phyloP scores from a whole-genome alignment of 2,329 filamentous ascomycete genomes.

The Pseudocercospora crystallina region DNA sequence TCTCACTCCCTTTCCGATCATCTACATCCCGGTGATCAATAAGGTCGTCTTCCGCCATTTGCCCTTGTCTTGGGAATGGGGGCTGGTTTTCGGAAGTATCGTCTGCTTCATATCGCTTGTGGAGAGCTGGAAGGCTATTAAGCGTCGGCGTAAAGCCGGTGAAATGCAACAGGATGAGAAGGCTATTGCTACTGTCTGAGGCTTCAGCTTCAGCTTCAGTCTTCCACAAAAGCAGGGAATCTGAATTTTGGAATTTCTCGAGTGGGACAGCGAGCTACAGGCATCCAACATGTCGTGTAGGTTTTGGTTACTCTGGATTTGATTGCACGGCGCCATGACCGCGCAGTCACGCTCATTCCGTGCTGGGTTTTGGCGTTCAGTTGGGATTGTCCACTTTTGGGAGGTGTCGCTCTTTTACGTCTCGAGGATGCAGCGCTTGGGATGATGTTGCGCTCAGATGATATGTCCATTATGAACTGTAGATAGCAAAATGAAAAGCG shows the following conservation, averaged over 20 bases:
- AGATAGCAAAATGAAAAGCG: neutral
- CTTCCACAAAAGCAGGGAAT: too few species aligned
- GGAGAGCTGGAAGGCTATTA: constrained; percentile 48
- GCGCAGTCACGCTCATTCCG: neutral
- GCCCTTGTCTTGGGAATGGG: constrained; percentile 49
- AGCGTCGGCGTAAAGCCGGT: constrained; percentile 31
- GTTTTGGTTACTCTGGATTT: neutral
- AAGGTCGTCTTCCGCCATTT: constrained; percentile 47
- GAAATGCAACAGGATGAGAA: constrained; percentile 8
- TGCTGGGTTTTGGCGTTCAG: neutral
- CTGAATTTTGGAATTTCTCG: neutral
- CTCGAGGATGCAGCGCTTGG: neutral
- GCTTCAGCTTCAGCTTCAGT: neutral
- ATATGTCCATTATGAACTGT: too few species aligned
- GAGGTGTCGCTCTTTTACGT: neutral
- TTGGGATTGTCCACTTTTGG: neutral
- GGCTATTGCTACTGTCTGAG: constrained; percentile 3
- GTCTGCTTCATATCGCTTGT: constrained; percentile 43
- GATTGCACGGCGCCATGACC: neutral
- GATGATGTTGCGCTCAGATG: neutral
- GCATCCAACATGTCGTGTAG: constrained; percentile 2
- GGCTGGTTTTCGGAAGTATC: constrained; percentile 42
- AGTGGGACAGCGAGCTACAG: neutral
- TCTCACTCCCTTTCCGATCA: constrained; percentile 44
- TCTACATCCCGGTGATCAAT: constrained; percentile 49